Conservation (phyloP, 306 rosid species). For the Sicyos baderoa region DNA sequence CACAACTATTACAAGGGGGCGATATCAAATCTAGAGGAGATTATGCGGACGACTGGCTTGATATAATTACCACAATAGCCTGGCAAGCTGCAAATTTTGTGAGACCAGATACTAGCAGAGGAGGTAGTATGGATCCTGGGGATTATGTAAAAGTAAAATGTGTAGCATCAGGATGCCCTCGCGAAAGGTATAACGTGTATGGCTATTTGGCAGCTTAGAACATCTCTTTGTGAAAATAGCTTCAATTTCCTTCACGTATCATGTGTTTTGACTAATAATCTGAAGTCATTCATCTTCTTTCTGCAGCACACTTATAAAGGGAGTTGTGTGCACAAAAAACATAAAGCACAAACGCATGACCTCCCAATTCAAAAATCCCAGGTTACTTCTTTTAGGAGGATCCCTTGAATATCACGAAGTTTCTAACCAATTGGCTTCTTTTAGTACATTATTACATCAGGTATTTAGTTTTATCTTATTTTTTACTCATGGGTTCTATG, state of each 20-base stretch:
- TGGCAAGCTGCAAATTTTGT: constrained; percentile 95
- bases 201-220: not conserved
- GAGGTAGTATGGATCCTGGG: constrained; percentile 98
- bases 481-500: not conserved
- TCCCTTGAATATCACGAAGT: constrained; percentile 88
- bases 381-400: constrained; percentile 73
- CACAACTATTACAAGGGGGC: constrained; percentile 77
- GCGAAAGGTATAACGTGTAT: constrained; percentile 56
- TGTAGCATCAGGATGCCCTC: constrained; percentile 67
- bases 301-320: constrained; percentile 71
- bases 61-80: constrained; percentile 61
- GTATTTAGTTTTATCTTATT: constrained; percentile 35
- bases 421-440: constrained; percentile 80
- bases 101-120: constrained; percentile 88
- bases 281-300: constrained; percentile 17
- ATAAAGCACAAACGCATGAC: constrained; percentile 99
- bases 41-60: constrained; percentile 70
- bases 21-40: constrained; percentile 52
- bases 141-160: constrained; percentile 92
- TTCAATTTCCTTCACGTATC: not conserved
- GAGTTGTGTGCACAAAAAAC: constrained; percentile 90
- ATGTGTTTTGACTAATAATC: constrained; percentile 3
- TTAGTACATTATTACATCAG: constrained; percentile 81
- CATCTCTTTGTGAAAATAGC: not conserved
- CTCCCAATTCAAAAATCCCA: constrained; percentile 75